Conservation (phyloP, 106 monocot genomes). For the Platanthera guangdongensis region DNA sequence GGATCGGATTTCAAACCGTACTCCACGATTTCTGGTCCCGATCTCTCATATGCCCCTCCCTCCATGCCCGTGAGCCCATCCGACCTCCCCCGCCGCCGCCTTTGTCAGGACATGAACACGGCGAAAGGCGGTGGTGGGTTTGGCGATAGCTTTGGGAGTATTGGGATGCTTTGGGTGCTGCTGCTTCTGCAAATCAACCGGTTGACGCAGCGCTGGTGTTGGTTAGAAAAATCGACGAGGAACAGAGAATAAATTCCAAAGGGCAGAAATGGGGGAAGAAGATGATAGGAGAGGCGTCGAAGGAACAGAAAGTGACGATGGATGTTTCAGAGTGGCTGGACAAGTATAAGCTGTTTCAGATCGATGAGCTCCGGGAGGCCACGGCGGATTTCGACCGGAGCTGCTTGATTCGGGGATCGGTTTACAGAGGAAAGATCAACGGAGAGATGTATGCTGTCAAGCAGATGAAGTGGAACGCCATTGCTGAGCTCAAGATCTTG, state of each 20-base stretch:
- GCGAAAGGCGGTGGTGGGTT: constrained; percentile 26
- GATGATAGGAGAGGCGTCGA: neutral
- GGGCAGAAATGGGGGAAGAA: neutral
- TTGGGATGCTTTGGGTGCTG: constrained; percentile 22
- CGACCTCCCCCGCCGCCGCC: constrained; percentile 2
- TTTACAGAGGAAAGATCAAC: constrained; percentile 46
- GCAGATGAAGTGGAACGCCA: constrained; percentile 91
- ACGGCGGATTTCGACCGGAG: constrained; percentile 51
- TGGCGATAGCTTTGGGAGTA: constrained; percentile 33
- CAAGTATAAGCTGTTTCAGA: constrained; percentile 55
- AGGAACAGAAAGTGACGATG: constrained; percentile 26
- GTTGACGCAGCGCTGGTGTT: constrained; percentile 9
- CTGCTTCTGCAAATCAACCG: constrained; percentile 11
- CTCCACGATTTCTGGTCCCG: constrained; percentile 44
- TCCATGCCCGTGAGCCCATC: constrained; percentile 5
- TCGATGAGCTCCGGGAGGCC: constrained; percentile 46
- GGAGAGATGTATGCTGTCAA: constrained; percentile 61
- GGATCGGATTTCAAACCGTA: neutral
- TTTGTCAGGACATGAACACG: neutral
- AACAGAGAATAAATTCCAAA: neutral
- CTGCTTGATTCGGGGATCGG: constrained; percentile 46
- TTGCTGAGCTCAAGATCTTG: constrained; percentile 71
- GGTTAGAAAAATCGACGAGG: neutral
- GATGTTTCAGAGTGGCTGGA: constrained; percentile 76
- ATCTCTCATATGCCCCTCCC: constrained; percentile 31